These are phyloP conservation scores for Apiotrichum gamsii DNA, from an alignment of 1,284 basidiomycete species.

Conservation along the genomic window DNA sequence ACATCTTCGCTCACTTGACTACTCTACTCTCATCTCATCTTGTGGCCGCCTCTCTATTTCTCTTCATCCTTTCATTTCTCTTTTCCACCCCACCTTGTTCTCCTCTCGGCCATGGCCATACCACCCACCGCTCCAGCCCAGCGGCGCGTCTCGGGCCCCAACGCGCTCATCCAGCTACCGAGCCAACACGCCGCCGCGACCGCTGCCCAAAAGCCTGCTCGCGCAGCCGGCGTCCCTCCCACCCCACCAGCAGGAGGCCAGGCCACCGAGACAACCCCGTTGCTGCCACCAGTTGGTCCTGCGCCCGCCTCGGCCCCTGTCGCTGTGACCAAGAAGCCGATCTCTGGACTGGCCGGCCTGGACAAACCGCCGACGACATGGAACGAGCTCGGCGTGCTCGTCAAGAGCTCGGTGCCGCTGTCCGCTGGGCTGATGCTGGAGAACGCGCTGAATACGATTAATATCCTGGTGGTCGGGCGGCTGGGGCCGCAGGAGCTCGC, in stretches of 20 bases:
- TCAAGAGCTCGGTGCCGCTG: slow-evolving; percentile 8
- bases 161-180: too few relatives aligned
- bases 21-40: too few relatives aligned
- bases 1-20: too few relatives aligned
- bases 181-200: neutral
- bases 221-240: neutral
- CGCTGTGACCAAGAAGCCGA: too few relatives aligned
- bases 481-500: slow-evolving; percentile 27
- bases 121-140: too few relatives aligned
- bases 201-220: too few relatives aligned
- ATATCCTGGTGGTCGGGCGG: slow-evolving; percentile 24
- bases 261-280: slow-evolving; percentile 2
- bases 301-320: too few relatives aligned
- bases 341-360: slow-evolving; percentile 16
- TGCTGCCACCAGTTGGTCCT: too few relatives aligned
- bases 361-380: slow-evolving; percentile 12
- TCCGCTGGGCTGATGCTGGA: slow-evolving; percentile 20
- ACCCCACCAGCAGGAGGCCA: neutral
- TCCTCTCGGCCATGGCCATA: too few relatives aligned
- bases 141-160: too few relatives aligned
- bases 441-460: slow-evolving; percentile 22
- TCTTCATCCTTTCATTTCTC: neutral
- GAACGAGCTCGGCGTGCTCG: slow-evolving; percentile 18
- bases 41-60: neutral
- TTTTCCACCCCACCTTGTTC: too few relatives aligned